Conservation (phyloP, 352 stramenopile genomes). For the Blastocystis sp. region DNA sequence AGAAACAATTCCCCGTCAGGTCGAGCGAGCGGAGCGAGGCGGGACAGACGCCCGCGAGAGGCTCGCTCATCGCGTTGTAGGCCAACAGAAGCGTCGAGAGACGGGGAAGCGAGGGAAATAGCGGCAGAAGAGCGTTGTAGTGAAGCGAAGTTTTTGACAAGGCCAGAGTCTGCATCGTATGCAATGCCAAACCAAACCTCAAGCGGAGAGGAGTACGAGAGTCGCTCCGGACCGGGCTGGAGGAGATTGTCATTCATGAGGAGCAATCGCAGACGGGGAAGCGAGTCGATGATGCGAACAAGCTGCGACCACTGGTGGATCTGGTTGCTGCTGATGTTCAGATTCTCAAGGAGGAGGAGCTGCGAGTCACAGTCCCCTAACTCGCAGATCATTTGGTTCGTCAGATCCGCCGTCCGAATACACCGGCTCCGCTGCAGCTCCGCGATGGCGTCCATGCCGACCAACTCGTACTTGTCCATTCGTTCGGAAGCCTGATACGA, state of each 20-base stretch:
- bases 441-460: conserved; percentile 23
- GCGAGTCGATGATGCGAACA: neutral
- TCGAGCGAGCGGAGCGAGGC: neutral
- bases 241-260: conserved; percentile 10
- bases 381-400: neutral
- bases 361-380: neutral
- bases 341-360: neutral
- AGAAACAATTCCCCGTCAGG: neutral
- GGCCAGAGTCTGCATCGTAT: neutral
- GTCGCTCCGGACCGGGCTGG: neutral
- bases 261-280: neutral
- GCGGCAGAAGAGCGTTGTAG: neutral
- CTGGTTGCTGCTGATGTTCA: conserved; percentile 3
- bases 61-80: neutral
- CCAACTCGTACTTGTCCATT: neutral
- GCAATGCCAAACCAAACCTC: neutral
- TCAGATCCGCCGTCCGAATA: neutral
- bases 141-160: conserved; percentile 6
- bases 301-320: neutral
- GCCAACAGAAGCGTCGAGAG: neutral
- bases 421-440: neutral
- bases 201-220: neutral
- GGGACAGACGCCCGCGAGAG: neutral
- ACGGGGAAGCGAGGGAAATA: neutral
- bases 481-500: neutral